Evolutionary conservation across 108 stramenopile genomes (phyloP), one percentile per base, ranked within the genome.

Genomic region (Craspedostauros australis): DNA sequence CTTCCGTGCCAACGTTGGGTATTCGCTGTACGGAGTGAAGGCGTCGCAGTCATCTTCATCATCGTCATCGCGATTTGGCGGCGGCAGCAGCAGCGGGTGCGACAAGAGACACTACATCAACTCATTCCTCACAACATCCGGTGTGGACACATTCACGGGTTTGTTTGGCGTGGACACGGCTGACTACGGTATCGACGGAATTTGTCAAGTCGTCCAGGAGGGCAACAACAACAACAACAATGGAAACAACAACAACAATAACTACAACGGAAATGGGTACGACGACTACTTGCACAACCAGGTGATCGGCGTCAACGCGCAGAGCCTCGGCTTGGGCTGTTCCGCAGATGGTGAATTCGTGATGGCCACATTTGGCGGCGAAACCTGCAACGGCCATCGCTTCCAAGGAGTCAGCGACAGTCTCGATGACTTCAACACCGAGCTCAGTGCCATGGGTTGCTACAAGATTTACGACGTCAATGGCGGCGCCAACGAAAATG

Each of bases 1-100:
- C 9, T 76, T 80, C 36, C 59, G 76, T 59, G 80, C 80, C 50
- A 81, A 81, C 37, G 75, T 68, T 5, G 76, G 73, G 0, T 81
- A 68, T 39, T 63, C 62, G 12, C 51, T 81, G 26, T 74, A 75
- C 24, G 73, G 76, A 8, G 19, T 62, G n/a, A 24, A 37, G 16
- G n/a, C 39, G 26, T n/a, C n/a, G 39, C 19, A 29, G 2, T 2
- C 50, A 21, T 15, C 12, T 4, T 33, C 19, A n/a, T 36, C 34
- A 36, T 12, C 12, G 12, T 11, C 34, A 12, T 36, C 34, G 9
- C 12, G 34, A 26, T 0, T 41, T 25, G 18, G 54, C 25, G 45
- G 40, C 2, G 39, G 30, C 18, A 15, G 23, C 18, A 0, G n/a
- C n/a, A n/a, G n/a, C n/a, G n/a, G n/a, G n/a, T n/a, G n/a, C n/a